phyloP scores from a whole-genome alignment of 495 filamentous ascomycete genomes.

The Umbilicaria muhlenbergii region DNA sequence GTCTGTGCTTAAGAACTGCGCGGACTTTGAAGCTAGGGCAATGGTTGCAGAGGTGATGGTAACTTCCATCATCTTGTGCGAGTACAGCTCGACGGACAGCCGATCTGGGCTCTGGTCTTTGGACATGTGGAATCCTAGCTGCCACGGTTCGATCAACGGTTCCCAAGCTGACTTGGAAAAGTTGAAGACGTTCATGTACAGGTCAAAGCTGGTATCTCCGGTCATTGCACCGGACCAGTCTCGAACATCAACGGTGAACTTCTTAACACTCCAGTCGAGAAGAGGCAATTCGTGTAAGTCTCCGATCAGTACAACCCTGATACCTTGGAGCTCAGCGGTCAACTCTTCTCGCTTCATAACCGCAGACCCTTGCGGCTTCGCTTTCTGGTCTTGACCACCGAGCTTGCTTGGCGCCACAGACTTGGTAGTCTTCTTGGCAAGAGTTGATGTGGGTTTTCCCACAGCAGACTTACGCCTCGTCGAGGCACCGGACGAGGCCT shows the following conservation, averaged over 20 bases:
- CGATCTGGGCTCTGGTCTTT: constrained; percentile 60
- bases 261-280: constrained; percentile 84
- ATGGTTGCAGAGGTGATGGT: constrained; percentile 91
- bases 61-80: constrained; percentile 76
- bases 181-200: constrained; percentile 93
- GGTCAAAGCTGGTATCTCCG: constrained; percentile 78
- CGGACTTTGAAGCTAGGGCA: constrained; percentile 79
- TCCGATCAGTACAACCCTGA: constrained; percentile 85
- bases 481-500: constrained; percentile 23
- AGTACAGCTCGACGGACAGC: constrained; percentile 71
- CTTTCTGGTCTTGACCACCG: constrained; percentile 11
- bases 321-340: constrained; percentile 67
- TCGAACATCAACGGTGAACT: constrained; percentile 64
- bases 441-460: constrained; percentile 45
- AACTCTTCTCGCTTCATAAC: constrained; percentile 70
- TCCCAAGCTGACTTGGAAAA: constrained; percentile 99
- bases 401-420: constrained; percentile 22
- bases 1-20: constrained; percentile 74
- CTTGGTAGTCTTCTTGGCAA: constrained; percentile 28
- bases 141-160: constrained; percentile 91
- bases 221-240: constrained; percentile 85
- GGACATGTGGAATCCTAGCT: constrained; percentile 77
- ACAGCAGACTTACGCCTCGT: constrained; percentile 49
- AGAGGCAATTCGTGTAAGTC: constrained; percentile 90
- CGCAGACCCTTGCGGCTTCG: constrained; percentile 27